A percentile compares a stretch with the other conserved stretches of the same genome.
phyloP scores from a whole-genome alignment of 2,329 filamentous ascomycete species.

The Geosmithia putterillii region DNA sequence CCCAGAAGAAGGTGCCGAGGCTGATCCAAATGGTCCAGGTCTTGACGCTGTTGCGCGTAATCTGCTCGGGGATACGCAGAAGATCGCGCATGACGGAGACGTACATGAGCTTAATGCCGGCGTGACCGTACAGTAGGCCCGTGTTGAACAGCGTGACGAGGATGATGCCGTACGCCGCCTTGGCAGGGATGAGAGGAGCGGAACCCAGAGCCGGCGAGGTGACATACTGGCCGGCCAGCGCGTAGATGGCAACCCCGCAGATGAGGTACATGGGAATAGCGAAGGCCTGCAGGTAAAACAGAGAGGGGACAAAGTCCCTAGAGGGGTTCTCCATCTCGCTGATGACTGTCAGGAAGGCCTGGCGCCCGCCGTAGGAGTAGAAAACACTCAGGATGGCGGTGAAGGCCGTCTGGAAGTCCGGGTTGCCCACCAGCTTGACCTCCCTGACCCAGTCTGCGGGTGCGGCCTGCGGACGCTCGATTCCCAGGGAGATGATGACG shows the following conservation, averaged over 20 bases:
- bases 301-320: conserved; percentile 16
- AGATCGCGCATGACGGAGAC: conserved; percentile 9
- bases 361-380: conserved; percentile 20
- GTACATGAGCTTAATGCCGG: conserved; percentile 20
- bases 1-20: conserved; percentile 20
- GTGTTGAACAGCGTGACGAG: conserved; percentile 16
- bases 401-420: conserved; percentile 17
- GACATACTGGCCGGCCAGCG: conserved; percentile 16
- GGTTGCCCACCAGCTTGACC: conserved; percentile 14
- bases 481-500: conserved; percentile 21
- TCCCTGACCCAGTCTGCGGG: conserved; percentile 14
- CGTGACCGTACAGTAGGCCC: conserved; percentile 18
- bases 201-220: conserved; percentile 20
- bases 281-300: conserved; percentile 17
- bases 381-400: conserved; percentile 19
- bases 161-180: conserved; percentile 18
- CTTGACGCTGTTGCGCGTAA: conserved; percentile 17
- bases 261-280: conserved; percentile 19
- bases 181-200: conserved; percentile 15
- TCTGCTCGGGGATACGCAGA: conserved; percentile 16
- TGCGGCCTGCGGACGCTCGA: conserved; percentile 15
- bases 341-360: conserved; percentile 9
- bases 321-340: conserved; percentile 19
- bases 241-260: conserved; percentile 17
- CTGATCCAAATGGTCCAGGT: conserved; percentile 22